Conservation (phyloP, 257 asterid genomes). For the Fraxinus anomala region DNA sequence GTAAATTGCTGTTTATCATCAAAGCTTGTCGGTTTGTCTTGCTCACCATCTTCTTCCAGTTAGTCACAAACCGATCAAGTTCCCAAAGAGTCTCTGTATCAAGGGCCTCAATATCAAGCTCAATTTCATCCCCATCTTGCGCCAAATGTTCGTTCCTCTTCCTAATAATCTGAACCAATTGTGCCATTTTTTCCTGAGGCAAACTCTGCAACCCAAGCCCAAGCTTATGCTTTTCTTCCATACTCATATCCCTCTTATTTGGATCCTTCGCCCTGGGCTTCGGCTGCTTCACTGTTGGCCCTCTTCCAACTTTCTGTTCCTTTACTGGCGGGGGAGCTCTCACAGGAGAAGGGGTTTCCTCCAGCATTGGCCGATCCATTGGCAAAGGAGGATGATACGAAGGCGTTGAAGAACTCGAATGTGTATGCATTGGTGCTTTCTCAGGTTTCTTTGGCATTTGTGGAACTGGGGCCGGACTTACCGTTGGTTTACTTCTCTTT, state of each 20-base stretch:
- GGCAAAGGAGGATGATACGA: slow-evolving; percentile 34
- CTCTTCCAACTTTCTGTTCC: slow-evolving; percentile 39
- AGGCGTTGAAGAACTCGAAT: slow-evolving; percentile 79
- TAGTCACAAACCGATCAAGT: slow-evolving; percentile 91
- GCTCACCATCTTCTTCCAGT: slow-evolving; percentile 96
- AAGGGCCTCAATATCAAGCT: slow-evolving; percentile 93
- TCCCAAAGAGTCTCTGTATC: slow-evolving; percentile 97
- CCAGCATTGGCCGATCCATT: slow-evolving; percentile 17
- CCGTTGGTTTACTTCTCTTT: slow-evolving; percentile 46
- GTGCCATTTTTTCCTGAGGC: slow-evolving; percentile 98
- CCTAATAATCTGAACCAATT: slow-evolving; percentile 74
- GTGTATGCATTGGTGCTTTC: slow-evolving; percentile 47
- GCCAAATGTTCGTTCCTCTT: slow-evolving; percentile 88
- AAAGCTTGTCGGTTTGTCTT: slow-evolving; percentile 84
- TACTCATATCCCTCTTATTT: slow-evolving; percentile 83
- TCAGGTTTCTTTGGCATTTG: slow-evolving; percentile 49
- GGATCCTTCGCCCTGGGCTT: slow-evolving; percentile 94
- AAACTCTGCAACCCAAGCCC: slow-evolving; percentile 86
- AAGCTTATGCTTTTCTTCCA: slow-evolving; percentile 94
- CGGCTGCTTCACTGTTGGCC: slow-evolving; percentile 55
- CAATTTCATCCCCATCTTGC: slow-evolving; percentile 96
- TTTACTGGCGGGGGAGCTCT: slow-evolving; percentile 47
- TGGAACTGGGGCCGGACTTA: slow-evolving; percentile 38
- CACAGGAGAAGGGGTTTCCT: slow-evolving; percentile 59
- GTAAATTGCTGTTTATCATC: slow-evolving; percentile 37